Evolutionary conservation across 306 rosid genomes (phyloP).

Genomic region (Dicorynia guianensis): DNA sequence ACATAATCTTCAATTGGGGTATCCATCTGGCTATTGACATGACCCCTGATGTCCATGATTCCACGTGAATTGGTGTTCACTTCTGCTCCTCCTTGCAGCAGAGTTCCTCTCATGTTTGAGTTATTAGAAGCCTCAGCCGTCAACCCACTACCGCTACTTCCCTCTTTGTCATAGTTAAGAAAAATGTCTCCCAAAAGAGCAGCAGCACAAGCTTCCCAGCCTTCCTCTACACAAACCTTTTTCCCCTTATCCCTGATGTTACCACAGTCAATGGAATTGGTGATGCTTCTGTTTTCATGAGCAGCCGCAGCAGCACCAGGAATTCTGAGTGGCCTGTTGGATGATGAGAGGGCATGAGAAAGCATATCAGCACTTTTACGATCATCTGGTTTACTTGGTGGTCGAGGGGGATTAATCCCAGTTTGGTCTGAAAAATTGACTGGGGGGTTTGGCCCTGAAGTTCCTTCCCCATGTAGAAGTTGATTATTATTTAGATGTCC

Average conservation of each 20-base stretch:
- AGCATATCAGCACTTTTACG: not conserved
- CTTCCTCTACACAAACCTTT: not conserved
- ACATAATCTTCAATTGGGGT: not conserved
- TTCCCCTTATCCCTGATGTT: not conserved
- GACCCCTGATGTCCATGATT: not conserved
- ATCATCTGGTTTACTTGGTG: not conserved
- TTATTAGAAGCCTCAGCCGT: not conserved
- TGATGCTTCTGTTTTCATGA: not conserved
- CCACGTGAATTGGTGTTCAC: not conserved
- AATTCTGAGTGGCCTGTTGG: not conserved
- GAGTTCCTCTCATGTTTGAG: not conserved
- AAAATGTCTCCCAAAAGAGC: conserved; percentile 19
- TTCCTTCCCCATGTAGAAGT: not conserved
- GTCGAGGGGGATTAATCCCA: not conserved
- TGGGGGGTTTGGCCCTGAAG: not conserved
- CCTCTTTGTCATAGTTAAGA: not conserved
- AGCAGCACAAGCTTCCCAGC: conserved; percentile 30
- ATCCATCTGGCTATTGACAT: not conserved
- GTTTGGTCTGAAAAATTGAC: not conserved
- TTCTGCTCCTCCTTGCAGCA: no score
- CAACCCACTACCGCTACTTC: not conserved
- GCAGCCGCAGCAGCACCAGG: not conserved
- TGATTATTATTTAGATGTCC: not conserved
- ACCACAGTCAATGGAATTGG: not conserved
- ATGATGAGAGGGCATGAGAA: not conserved